Evolutionary conservation across 805 yeast genomes (phyloP), one percentile per base, ranked within the genome.

Genomic region (Monosporozyma siamensis): DNA sequence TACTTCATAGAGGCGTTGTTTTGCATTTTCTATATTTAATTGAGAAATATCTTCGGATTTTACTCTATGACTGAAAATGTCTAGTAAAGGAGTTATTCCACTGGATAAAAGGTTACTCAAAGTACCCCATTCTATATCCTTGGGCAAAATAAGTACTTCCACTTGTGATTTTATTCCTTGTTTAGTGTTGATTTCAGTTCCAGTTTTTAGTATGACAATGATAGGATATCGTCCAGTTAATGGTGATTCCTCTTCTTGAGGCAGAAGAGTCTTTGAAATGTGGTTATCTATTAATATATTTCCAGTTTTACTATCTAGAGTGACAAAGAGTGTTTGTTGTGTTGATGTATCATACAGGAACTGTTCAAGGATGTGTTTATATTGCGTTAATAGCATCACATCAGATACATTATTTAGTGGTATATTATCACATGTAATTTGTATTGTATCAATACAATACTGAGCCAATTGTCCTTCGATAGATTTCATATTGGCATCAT

Each of bases 11-110:
- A 87, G 70, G 52, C 78, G 82, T 56, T 73, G 78, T 48, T 77
- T 77, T 0, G 87, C 71, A 3, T 65, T 54, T 3, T 65, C 58
- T 6, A 77, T 62, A 14, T 34, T 34, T 23, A 14, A 22, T 18
- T 22, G 17, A 6, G 38, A 34, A 10, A 11, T n/a, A 32, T 32
- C 14, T 6, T n/a, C 30, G 0, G 68, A 58, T 1, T 64, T 71
- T 4, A 63, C 51, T 17, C 34, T 44, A 34, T 31, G 47, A 4
- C 25, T 36, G 14, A 48, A 15, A 8, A 74, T 67, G 35, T 83
- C 85, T 54, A 88, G 81, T 48, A 79, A 77, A 0, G 92, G 85
- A 0, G 77, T 69, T 18, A 87, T 66, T 1, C 88, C 94, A 30
- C 74, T 63, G 41, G 71, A 72, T 18, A 87, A 59, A 22, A 89